Percentiles rank a stretch among this genome's conserved stretches.
Conservation (phyloP, 2,329 filamentous ascomycete species). For the Arthroderma sp. region DNA sequence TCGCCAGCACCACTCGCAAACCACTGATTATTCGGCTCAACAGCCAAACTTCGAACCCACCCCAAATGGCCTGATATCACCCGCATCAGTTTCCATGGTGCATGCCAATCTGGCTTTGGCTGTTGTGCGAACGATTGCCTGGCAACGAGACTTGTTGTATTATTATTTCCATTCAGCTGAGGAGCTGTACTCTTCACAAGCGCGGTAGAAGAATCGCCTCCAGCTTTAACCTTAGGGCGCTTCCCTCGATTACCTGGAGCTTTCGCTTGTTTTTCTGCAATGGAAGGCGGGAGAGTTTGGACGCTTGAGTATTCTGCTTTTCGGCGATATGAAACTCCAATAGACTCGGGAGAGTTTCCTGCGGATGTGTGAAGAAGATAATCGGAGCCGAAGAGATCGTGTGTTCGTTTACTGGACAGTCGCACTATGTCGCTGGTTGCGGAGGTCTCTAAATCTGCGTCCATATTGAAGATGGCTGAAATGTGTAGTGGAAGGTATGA, state of each 20-base stretch:
- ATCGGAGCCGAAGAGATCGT: conserved; percentile 35
- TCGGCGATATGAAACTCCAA: conserved; percentile 32
- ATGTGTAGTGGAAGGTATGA: too few species aligned
- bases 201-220: conserved; percentile 45
- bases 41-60: conserved; percentile 79
- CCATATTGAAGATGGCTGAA: too few species aligned
- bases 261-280: conserved; percentile 66
- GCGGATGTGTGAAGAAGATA: conserved; percentile 33
- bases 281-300: conserved; percentile 59
- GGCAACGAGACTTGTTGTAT: conserved; percentile 49
- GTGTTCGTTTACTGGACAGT: conserved; percentile 32
- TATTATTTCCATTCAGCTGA: conserved; percentile 26
- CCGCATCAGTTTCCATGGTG: conserved; percentile 95
- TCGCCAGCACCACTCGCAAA: conserved; percentile 94
- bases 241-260: conserved; percentile 51
- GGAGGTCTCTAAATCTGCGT: too few species aligned
- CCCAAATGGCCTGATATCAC: conserved; percentile 94
- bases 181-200: conserved; percentile 33
- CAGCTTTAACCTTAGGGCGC: conserved; percentile 42
- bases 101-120: conserved; percentile 83
- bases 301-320: conserved; percentile 62
- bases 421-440: conserved; percentile 23
- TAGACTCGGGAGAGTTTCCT: conserved; percentile 27
- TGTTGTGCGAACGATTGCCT: conserved; percentile 50
- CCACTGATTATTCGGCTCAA: conserved; percentile 95